These are phyloP conservation scores for Pachyrhizus erosus DNA, from an alignment of 306 rosid genomes.

Conservation along the genomic window DNA sequence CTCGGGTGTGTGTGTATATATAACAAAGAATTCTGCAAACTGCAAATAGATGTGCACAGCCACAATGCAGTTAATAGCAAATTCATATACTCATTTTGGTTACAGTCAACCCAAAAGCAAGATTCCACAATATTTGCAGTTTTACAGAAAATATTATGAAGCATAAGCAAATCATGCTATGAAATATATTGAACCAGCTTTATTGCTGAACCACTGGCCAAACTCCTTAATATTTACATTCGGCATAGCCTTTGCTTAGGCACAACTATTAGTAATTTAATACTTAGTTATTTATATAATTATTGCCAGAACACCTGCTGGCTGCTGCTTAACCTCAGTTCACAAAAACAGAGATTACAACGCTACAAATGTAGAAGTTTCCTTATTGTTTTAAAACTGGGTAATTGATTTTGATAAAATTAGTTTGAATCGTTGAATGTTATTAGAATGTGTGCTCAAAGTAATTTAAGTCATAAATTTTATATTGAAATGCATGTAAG, in stretches of 20 bases:
- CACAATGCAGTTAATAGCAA: too few relatives aligned
- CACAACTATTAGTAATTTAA: not conserved
- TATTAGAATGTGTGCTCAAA: too few relatives aligned
- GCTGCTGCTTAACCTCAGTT: not conserved
- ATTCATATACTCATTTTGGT: not conserved
- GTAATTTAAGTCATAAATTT: not conserved
- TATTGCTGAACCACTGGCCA: too few relatives aligned
- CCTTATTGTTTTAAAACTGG: too few relatives aligned
- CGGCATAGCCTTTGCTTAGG: not conserved
- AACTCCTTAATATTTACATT: too few relatives aligned
- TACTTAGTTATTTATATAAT: not conserved
- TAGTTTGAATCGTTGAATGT: too few relatives aligned
- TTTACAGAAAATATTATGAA: not conserved
- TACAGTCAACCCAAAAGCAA: not conserved
- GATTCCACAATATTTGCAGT: not conserved
- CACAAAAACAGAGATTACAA: not conserved
- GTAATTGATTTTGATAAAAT: too few relatives aligned
- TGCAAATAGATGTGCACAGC: not conserved
- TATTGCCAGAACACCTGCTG: too few relatives aligned
- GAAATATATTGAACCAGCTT: not conserved
- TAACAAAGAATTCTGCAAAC: not conserved
- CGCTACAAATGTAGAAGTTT: not conserved
- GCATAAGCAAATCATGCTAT: not conserved
- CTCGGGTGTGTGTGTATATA: too few relatives aligned
- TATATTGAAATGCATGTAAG: too few relatives aligned